Base-by-base conservation (phyloP, 2,329 filamentous ascomycete genomes). In the Fusarium dlaminii region DNA sequence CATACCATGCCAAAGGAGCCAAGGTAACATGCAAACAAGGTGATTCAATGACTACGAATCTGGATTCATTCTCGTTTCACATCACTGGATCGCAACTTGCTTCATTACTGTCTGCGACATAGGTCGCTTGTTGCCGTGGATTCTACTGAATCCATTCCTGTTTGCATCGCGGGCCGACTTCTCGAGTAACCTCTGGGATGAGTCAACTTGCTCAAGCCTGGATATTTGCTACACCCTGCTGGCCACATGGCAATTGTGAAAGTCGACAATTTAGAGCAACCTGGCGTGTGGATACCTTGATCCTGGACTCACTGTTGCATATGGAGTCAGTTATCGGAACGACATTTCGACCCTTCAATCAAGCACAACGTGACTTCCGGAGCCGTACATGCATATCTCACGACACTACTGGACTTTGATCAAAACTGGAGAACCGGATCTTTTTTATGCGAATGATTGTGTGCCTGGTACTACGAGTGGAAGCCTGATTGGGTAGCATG, bases 21-120 rank as follows among this genome's bases (percentile, higher is more conserved):
- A 74, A 74, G 72, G 72, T 74, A 74, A 74, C 30, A 54, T 67
- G 70, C 62, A 55, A 61, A 59, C 54, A 59, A 52, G 51, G 55
- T 68, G 67, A 65, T 56, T 57, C 54, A 58, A 55, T 58, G 36
- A 48, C 51, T n/a, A 52, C 27, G 49, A 57, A 49, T 48, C 43
- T 64, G 72, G 51, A 51, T 60, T 58, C 51, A 45, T 45, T 62
- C 48, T 46, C n/a, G 36, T 42, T 56, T 54, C 36, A 39, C 36
- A 37, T 39, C 52, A 49, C 48, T 39, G 67, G 67, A 74, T 43
- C 52, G 63, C 72, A 72, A 62, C 56, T 74, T 74, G 71, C 71
- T 74, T 64, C 58, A 48, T 45, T 74, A 51, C 55, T 67, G 46
- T 46, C 48, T 61, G 70, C 62, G 72, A 34, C 39, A 68, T 49